Base-by-base conservation (phyloP, 108 stramenopile genomes). In the Nitzschia inconspicua region DNA sequence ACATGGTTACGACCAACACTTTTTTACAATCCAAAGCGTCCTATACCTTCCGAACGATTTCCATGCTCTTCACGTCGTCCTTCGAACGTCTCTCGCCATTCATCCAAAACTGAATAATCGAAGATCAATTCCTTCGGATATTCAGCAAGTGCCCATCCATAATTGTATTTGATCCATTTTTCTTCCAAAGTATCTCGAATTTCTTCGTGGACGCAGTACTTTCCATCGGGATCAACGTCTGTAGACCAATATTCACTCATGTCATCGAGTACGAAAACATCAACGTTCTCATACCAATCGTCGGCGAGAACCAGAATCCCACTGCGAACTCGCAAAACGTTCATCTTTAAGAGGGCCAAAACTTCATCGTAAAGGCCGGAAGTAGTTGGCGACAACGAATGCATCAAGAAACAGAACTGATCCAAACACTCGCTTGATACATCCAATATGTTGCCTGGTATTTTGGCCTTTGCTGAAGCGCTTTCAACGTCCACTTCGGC, bases 341-440 rank as follows among this genome's bases (percentile, higher is more conserved):
- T 73, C 47, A 78, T 63, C 3, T 57, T 63, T 23, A 72, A 37
- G 16, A 91, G 34, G 0, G 80, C 70, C 24, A 76, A 54, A 39
- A 91, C 59, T 60, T 91, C 89, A 49, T 91, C 85, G 40, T 57
- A 64, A 7, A 91, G 48, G 29, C 88, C 88, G 14, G 85, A 82
- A 3, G 66, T 41, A 23, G 64, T 16, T 14, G 83, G 75, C 0
- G 78, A 79, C 23, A 80, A 29, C 39, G 82, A 60, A 30, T 84
- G 53, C 8, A 75, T 47, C 16, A 78, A 54, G 9, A 74, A 44
- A 46, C 66, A 73, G 16, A 78, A 66, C 41, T 80, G 78, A 47
- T 83, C 66, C 31, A 55, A 18, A 10, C 20, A 22, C 63, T 67
- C 36, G 22, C 50, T 30, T 10, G 26, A 23, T 11, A 48, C 31